Conservation (phyloP, 352 stramenopile species). For the Pythium biforme region DNA sequence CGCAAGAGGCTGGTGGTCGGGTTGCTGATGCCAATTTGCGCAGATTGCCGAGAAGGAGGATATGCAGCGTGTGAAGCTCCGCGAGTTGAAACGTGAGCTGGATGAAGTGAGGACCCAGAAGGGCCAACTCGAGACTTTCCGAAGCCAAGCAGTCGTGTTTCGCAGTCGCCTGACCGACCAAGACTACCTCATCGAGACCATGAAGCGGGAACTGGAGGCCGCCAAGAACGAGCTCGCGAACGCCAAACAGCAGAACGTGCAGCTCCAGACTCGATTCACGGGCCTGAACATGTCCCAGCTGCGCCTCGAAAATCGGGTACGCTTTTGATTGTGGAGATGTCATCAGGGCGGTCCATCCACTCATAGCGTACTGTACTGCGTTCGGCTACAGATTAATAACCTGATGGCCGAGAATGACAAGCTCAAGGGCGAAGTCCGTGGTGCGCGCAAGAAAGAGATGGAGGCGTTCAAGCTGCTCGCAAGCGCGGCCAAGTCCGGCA, state of each 20-base stretch:
- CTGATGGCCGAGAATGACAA: conserved; percentile 40
- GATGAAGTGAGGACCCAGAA: conserved; percentile 26
- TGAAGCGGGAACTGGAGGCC: conserved; percentile 37
- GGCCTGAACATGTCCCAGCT: conserved; percentile 38
- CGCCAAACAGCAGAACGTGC: conserved; percentile 34
- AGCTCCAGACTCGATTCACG: conserved; percentile 31
- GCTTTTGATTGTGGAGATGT: background rate
- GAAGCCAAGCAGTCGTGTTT: conserved; percentile 31
- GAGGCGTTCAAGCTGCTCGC: conserved; percentile 45
- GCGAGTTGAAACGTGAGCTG: conserved; percentile 24
- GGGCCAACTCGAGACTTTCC: conserved; percentile 36
- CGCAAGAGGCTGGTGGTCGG: too few relatives aligned
- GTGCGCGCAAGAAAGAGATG: conserved; percentile 43
- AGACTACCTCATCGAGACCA: conserved; percentile 27
- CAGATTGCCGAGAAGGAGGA: conserved; percentile 46
- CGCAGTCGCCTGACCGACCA: conserved; percentile 35
- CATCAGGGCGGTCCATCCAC: background rate
- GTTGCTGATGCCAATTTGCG: background rate
- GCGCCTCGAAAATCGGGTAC: conserved; percentile 51
- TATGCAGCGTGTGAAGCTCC: conserved; percentile 31
- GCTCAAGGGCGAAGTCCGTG: conserved; percentile 34
- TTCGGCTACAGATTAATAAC: conserved; percentile 42
- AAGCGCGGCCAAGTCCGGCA: conserved; percentile 26
- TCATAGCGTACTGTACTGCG: background rate
- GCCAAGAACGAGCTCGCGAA: conserved; percentile 28